Evolutionary conservation across 768 basidiomycete species (phyloP).

Genomic region (Termitomyces sp.): DNA sequence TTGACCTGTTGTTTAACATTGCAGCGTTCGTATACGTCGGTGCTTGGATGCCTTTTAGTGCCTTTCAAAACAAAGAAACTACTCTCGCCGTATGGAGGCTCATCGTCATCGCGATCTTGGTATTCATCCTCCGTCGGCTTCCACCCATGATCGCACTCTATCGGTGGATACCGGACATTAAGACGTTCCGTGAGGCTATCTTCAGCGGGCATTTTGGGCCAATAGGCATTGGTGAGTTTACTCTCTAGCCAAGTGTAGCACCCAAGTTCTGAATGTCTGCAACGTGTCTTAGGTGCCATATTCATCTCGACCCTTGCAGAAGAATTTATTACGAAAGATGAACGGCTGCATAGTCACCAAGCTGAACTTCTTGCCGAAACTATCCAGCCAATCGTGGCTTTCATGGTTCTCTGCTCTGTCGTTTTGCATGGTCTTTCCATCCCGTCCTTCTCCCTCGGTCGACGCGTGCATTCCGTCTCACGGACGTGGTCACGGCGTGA

Average conservation of each 20-base stretch:
- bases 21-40: slow-evolving; percentile 95
- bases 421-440: slow-evolving; percentile 88
- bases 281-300: slow-evolving; percentile 58
- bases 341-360: slow-evolving; percentile 46
- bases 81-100: slow-evolving; percentile 82
- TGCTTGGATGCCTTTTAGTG: slow-evolving; percentile 93
- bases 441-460: slow-evolving; percentile 88
- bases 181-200: slow-evolving; percentile 88
- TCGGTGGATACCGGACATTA: slow-evolving; percentile 93
- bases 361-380: slow-evolving; percentile 61
- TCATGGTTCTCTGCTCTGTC: slow-evolving; percentile 92
- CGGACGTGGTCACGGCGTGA: slow-evolving; percentile 87
- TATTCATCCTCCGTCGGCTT: slow-evolving; percentile 79
- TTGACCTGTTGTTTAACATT: slow-evolving; percentile 93
- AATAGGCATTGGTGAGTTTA: slow-evolving; percentile 61
- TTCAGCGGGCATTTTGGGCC: slow-evolving; percentile 97
- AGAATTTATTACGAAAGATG: slow-evolving; percentile 42
- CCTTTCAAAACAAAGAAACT: slow-evolving; percentile 61
- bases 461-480: slow-evolving; percentile 85
- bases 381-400: slow-evolving; percentile 91
- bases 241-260: neutral
- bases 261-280: neutral
- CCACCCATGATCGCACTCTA: slow-evolving; percentile 83
- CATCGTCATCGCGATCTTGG: slow-evolving; percentile 73
- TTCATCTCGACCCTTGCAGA: slow-evolving; percentile 88